A percentile compares a stretch with the other conserved stretches of the same genome.
phyloP scores from a whole-genome alignment of 2,329 filamentous ascomycete species.

The Fusarium liriodendri region DNA sequence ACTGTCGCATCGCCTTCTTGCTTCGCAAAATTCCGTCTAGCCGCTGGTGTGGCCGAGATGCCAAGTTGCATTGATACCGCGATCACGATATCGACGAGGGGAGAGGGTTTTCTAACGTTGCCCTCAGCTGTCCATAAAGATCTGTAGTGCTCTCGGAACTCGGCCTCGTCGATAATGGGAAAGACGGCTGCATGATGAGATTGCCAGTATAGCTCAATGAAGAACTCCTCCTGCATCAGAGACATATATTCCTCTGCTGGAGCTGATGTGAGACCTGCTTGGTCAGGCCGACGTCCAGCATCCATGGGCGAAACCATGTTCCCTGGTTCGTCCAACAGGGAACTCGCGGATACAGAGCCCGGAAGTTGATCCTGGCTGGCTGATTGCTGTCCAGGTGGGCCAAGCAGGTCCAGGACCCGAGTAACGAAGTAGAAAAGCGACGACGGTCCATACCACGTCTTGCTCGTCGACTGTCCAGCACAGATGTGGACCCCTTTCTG shows the following conservation, averaged over 20 bases:
- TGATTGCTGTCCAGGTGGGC: not conserved
- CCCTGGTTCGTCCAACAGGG: not conserved
- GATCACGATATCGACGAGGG: not conserved
- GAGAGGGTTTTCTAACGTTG: not conserved
- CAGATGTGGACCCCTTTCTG: conserved; percentile 10
- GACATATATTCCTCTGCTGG: not conserved
- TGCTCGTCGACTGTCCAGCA: not conserved
- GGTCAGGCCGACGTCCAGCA: not conserved
- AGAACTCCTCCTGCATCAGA: not conserved
- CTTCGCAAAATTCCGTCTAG: not conserved
- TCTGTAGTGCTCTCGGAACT: not conserved
- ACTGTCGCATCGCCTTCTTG: not conserved
- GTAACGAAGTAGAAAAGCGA: conserved; percentile 16
- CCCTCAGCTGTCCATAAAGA: not conserved
- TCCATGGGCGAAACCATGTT: not conserved
- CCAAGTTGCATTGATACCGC: not conserved
- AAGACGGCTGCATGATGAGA: not conserved
- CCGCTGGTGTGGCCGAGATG: not conserved
- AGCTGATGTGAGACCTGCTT: not conserved
- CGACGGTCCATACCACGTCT: conserved; percentile 19
- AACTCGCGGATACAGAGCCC: not conserved
- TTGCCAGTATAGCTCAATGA: not conserved
- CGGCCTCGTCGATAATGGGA: not conserved
- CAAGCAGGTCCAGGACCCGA: not conserved
- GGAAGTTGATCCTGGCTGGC: not conserved